phyloP scores from a whole-genome alignment of 768 basidiomycete genomes.

The Naematelia encephala region DNA sequence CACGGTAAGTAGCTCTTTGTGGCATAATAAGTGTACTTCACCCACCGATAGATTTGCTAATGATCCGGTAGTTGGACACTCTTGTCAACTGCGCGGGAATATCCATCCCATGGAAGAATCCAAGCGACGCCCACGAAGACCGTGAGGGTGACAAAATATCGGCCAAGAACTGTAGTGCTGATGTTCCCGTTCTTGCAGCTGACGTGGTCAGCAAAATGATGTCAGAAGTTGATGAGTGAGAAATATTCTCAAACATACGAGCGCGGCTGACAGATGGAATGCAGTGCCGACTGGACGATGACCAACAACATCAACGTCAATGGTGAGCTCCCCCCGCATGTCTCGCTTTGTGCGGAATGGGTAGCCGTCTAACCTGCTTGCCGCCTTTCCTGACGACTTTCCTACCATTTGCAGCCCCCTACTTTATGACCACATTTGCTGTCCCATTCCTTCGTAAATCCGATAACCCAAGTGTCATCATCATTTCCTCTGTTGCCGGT shows the following conservation, averaged over 20 bases:
- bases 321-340: slow-evolving; percentile 3
- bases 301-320: slow-evolving; percentile 22
- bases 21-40: no score
- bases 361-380: no score
- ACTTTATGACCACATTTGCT: slow-evolving; percentile 16
- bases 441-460: slow-evolving; percentile 24
- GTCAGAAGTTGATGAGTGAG: slow-evolving; percentile 28
- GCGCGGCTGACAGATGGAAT: slow-evolving; percentile 3
- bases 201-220: slow-evolving; percentile 20
- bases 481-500: slow-evolving; percentile 26
- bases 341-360: no score
- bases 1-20: no score
- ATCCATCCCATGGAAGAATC: slow-evolving; percentile 13
- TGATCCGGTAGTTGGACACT: slow-evolving; percentile 19
- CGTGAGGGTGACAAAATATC: slow-evolving; percentile 14
- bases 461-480: slow-evolving; percentile 18
- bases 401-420: slow-evolving; percentile 13
- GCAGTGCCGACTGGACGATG: slow-evolving; percentile 13
- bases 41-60: no score
- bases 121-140: slow-evolving; percentile 16
- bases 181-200: slow-evolving; percentile 8
- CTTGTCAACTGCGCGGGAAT: slow-evolving; percentile 38
- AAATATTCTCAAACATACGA: background rate
- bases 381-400: no score
- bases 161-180: background rate